Evolutionary conservation across 2,329 filamentous ascomycete genomes (phyloP), one percentile per base, ranked within the genome.

Genomic region (Arthrinium phaeospermum): DNA sequence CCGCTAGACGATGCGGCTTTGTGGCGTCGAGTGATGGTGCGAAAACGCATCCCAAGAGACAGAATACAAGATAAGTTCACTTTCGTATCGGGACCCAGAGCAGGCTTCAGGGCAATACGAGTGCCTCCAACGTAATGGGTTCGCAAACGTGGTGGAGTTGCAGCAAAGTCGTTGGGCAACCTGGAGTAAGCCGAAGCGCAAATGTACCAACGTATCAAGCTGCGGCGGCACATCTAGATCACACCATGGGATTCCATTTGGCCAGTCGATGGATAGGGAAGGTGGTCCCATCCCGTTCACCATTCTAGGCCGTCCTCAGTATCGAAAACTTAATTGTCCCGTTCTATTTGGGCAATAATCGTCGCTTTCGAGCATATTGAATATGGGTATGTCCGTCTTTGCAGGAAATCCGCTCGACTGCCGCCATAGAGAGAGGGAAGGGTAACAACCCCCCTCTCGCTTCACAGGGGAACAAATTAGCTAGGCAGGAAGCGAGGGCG

Each of bases 361-460:
- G 34, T 64, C 57, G 57, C 34, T 64, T 64, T 64, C 57, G 34
- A 61, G 53, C 16, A 12, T 37, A 61, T 16, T 19, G 14, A 61
- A 64, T 64, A 64, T 64, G 57, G 57, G 30, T 41, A 64, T 64
- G 57, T 24, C 57, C 57, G 57, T 37, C 34, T 64, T 37, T 64
- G 57, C 57, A 64, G 57, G 34, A 64, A 41, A 64, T 1, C 34
- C 34, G 19, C 30, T 22, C 57, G 19, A 64, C 34, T 64, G 19
- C 19, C n/a, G 30, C 46, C 22, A 49, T 49, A n/a, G 46, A n/a
- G 46, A 49, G 46, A 49, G 34, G 30, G 53, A 22, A 64, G 57
- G 57, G 57, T 64, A 14, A 22, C 10, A 41, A 10, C 34, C 22
- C 57, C 57, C 57, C 57, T 64, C 57, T 64, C 57, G 57, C 57